A percentile compares a stretch with the other conserved stretches of the same genome.
Conservation (phyloP, 495 filamentous ascomycete species). For the Aspergillus baeticus region DNA sequence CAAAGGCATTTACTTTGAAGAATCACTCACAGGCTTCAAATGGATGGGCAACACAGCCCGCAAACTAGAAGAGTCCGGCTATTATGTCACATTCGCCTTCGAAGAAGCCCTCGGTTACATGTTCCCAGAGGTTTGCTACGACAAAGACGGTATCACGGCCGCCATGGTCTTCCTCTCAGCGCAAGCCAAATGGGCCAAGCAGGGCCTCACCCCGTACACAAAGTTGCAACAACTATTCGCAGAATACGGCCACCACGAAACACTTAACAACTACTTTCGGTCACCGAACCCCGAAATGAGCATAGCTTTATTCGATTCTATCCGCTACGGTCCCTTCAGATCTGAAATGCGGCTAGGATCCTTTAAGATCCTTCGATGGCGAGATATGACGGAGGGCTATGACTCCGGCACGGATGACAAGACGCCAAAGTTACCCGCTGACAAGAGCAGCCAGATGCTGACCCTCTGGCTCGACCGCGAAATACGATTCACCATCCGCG, state of each 20-base stretch:
- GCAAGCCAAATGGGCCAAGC: conserved; percentile 47
- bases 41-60: conserved; percentile 60
- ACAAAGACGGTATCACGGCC: conserved; percentile 71
- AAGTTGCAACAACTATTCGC: conserved; percentile 63
- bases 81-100: conserved; percentile 58
- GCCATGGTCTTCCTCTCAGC: conserved; percentile 64
- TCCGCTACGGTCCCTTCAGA: conserved; percentile 48
- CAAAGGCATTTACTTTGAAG: conserved; percentile 56
- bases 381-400: conserved; percentile 65
- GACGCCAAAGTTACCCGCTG: conserved; percentile 58
- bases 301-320: conserved; percentile 51
- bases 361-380: conserved; percentile 58
- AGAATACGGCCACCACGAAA: conserved; percentile 64
- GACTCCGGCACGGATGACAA: conserved; percentile 57
- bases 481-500: conserved; percentile 65
- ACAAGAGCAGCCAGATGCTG: conserved; percentile 64
- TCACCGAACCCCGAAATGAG: conserved; percentile 56
- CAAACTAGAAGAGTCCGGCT: conserved; percentile 44
- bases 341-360: conserved; percentile 45
- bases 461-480: conserved; percentile 61
- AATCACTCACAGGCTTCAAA: conserved; percentile 75
- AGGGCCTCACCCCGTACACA: conserved; percentile 55
- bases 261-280: conserved; percentile 66
- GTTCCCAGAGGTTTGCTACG: conserved; percentile 63
- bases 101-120: conserved; percentile 78